phyloP scores from a whole-genome alignment of 2,329 filamentous ascomycete species.

The Coniosporium tulheliwenetii region DNA sequence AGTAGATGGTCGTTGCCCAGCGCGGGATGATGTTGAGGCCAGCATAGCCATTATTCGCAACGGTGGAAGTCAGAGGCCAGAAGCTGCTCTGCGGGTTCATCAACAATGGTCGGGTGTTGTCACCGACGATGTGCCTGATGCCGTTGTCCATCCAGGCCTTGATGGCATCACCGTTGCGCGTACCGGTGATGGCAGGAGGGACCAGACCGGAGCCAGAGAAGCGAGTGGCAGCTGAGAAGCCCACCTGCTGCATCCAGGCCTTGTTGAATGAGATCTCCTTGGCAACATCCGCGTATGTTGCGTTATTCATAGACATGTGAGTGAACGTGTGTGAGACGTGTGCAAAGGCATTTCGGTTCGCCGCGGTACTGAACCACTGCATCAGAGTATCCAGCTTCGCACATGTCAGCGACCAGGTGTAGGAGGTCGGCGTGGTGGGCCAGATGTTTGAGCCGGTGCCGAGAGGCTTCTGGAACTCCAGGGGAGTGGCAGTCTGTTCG shows the following conservation, averaged over 20 bases:
- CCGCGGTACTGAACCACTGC: conserved; percentile 35
- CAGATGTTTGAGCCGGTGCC: conserved; percentile 22
- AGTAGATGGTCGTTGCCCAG: conserved; percentile 48
- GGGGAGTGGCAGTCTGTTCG: conserved; percentile 22
- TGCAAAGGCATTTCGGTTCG: conserved; percentile 37
- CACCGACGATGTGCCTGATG: conserved; percentile 45
- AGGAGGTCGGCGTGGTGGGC: conserved; percentile 24
- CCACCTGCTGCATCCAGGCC: conserved; percentile 39
- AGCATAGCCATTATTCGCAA: conserved; percentile 35
- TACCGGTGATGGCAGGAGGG: conserved; percentile 46
- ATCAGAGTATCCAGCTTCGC: conserved; percentile 33
- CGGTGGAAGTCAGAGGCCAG: conserved; percentile 39
- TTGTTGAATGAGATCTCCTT: conserved; percentile 46
- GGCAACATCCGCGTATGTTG: conserved; percentile 39
- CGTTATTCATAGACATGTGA: conserved; percentile 42
- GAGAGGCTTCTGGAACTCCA: conserved; percentile 29
- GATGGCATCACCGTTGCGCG: conserved; percentile 49
- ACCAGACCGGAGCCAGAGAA: conserved; percentile 42
- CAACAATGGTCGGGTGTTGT: conserved; percentile 42
- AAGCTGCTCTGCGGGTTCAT: conserved; percentile 35
- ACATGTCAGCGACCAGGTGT: conserved; percentile 35
- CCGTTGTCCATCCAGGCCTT: conserved; percentile 43
- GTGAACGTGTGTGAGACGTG: conserved; percentile 50
- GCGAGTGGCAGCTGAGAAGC: conserved; percentile 27
- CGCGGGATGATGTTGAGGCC: conserved; percentile 43